These are phyloP conservation scores for Nephelium lappaceum DNA, from an alignment of 345 rosid genomes.

Conservation along the genomic window DNA sequence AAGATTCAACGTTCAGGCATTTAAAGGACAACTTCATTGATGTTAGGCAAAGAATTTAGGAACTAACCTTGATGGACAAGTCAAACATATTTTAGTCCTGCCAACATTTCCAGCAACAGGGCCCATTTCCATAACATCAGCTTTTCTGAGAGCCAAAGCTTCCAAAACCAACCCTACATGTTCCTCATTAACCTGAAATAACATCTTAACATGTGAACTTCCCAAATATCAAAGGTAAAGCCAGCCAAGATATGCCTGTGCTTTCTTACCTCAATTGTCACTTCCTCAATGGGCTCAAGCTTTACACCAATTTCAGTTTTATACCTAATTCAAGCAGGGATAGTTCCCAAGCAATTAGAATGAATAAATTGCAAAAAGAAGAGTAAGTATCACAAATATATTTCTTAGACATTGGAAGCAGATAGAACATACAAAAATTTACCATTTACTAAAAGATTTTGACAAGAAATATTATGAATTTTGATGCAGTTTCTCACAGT, in stretches of 20 bases:
- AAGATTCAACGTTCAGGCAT: background rate
- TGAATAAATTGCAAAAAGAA: conserved; percentile 1
- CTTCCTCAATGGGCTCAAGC: conserved; percentile 98
- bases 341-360: background rate
- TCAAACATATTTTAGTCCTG: conserved; percentile 84
- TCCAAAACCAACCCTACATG: conserved; percentile 92
- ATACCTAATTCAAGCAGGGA: conserved; percentile 58
- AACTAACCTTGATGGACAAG: conserved; percentile 91
- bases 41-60: background rate
- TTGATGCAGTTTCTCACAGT: background rate
- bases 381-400: background rate
- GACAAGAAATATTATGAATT: background rate
- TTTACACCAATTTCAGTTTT: conserved; percentile 63
- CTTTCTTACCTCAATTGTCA: conserved; percentile 69
- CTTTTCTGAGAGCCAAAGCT: conserved; percentile 94
- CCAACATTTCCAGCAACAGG: conserved; percentile 91
- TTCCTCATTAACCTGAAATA: conserved; percentile 77
- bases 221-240: conserved; percentile 17
- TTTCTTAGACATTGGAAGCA: background rate
- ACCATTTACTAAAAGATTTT: background rate
- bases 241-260: background rate
- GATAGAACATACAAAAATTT: conserved; percentile 1
- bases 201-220: conserved; percentile 8
- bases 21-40: background rate
- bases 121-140: conserved; percentile 85